phyloP scores from a whole-genome alignment of 1,284 basidiomycete species.

The Marasmius tenuissimus region DNA sequence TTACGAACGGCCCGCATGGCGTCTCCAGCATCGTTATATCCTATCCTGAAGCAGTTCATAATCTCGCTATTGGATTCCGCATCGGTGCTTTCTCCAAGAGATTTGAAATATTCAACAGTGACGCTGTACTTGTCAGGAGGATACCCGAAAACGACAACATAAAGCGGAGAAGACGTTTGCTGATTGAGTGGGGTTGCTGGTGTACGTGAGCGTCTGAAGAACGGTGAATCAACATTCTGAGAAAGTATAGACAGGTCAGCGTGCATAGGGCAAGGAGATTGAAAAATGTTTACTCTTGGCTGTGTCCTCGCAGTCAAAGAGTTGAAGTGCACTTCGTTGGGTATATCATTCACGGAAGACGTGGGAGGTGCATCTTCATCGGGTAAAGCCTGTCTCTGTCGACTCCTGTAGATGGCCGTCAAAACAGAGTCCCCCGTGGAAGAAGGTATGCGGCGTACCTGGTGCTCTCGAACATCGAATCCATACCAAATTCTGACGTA shows the following conservation, averaged over 20 bases:
- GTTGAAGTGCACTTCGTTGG: conserved; percentile 53
- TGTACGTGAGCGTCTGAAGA: conserved; percentile 34
- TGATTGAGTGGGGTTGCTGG: conserved; percentile 22
- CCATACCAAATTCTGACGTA: conserved; percentile 70
- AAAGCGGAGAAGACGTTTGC: conserved; percentile 39
- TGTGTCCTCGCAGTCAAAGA: conserved; percentile 39
- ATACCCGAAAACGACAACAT: conserved; percentile 75
- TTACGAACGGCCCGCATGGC: conserved; percentile 74
- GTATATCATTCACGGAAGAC: conserved; percentile 68
- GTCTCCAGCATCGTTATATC: conserved; percentile 66
- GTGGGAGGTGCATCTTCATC: conserved; percentile 77
- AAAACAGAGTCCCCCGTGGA: neutral
- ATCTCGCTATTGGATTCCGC: conserved; percentile 63
- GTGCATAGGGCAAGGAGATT: neutral
- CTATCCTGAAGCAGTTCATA: conserved; percentile 70
- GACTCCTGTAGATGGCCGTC: conserved; percentile 24
- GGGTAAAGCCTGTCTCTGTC: conserved; percentile 58
- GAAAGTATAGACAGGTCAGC: conserved; percentile 14
- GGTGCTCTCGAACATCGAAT: conserved; percentile 77
- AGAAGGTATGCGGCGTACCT: conserved; percentile 36
- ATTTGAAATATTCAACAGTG: conserved; percentile 70
- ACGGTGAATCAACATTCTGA: conserved; percentile 32
- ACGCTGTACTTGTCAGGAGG: conserved; percentile 69
- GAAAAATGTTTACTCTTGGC: conserved; percentile 35
- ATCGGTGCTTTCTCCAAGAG: conserved; percentile 64